These are phyloP conservation scores for Trichoderma afroharzianum DNA, from an alignment of 2,329 filamentous ascomycete genomes.

Conservation along the genomic window DNA sequence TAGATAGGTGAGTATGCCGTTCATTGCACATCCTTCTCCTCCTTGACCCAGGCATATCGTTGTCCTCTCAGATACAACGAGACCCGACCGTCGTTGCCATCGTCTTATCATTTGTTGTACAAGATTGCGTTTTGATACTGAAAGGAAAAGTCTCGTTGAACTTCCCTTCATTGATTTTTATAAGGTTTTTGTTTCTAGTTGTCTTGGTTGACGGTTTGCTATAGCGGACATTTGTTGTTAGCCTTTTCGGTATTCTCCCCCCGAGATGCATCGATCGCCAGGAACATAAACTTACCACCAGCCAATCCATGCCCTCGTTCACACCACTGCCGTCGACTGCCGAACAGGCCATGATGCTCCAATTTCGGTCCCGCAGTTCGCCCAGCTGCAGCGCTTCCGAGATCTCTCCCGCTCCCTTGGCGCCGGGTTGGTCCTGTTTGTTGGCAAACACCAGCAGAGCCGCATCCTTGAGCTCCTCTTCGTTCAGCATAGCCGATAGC, in stretches of 20 bases:
- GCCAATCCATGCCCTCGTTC: conserved; percentile 98
- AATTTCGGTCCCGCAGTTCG: conserved; percentile 92
- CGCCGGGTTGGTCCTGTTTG: conserved; percentile 97
- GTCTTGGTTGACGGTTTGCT: conserved; percentile 38
- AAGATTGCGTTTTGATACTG: conserved; percentile 24
- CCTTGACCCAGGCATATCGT: conserved; percentile 22
- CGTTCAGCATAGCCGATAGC: conserved; percentile 89
- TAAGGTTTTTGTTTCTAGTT: conserved; percentile 21
- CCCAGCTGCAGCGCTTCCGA: conserved; percentile 87
- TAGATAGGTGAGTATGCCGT: conserved; percentile 6
- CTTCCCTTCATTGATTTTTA: neutral
- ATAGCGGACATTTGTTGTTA: neutral
- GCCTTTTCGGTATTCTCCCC: neutral
- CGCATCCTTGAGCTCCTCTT: conserved; percentile 93
- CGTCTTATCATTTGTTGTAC: conserved; percentile 34
- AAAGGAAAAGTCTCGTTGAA: neutral
- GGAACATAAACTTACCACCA: conserved; percentile 62
- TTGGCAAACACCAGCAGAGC: conserved; percentile 94
- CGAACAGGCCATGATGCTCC: conserved; percentile 97
- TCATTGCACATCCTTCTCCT: conserved; percentile 14
- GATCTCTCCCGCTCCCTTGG: conserved; percentile 94
- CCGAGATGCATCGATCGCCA: neutral
- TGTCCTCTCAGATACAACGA: conserved; percentile 28
- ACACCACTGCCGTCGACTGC: conserved; percentile 94
- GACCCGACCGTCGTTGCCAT: conserved; percentile 28